Conservation (phyloP, 208 protist species). For the Phytomonas sp. region DNA sequence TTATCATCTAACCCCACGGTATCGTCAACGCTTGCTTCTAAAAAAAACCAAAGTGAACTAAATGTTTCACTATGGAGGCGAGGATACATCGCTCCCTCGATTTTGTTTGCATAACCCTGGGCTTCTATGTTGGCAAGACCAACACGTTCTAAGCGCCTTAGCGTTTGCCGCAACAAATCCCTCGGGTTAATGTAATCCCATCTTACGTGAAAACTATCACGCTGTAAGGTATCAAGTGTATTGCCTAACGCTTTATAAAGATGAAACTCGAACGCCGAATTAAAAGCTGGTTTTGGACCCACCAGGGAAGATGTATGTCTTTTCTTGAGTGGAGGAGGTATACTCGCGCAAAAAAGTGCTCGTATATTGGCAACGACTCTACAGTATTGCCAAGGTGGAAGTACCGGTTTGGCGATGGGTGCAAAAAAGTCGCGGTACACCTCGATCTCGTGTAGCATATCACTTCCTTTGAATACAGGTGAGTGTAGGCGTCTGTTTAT, state of each 20-base stretch:
- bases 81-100: background rate
- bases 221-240: background rate
- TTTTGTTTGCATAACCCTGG: background rate
- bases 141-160: background rate
- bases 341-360: background rate
- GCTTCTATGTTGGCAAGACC: background rate
- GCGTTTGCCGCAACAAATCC: background rate
- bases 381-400: background rate
- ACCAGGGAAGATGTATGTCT: background rate
- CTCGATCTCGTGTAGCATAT: background rate
- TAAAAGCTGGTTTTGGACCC: background rate
- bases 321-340: background rate
- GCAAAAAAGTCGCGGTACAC: background rate
- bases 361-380: background rate
- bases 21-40: background rate
- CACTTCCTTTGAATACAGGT: background rate
- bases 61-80: background rate
- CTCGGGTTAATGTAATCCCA: background rate
- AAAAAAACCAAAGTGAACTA: background rate
- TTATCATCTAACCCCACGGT: background rate
- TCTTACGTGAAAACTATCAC: background rate
- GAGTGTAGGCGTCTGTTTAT: background rate
- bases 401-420: background rate
- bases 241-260: background rate
- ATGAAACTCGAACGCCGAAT: background rate